phyloP scores from a whole-genome alignment of 345 rosid genomes.

The Acer campestre region DNA sequence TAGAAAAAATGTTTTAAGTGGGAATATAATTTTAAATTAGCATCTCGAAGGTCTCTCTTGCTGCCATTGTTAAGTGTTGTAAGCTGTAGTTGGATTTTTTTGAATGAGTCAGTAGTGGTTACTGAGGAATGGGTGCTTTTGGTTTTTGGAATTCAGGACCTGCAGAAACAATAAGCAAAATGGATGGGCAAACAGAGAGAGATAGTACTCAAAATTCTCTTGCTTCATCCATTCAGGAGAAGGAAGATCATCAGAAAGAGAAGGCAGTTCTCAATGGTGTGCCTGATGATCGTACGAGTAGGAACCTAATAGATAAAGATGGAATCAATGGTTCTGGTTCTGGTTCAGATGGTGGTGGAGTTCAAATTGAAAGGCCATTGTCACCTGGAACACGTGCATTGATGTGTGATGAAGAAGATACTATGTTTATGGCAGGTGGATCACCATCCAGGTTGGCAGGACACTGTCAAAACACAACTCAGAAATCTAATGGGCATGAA shows the following conservation, averaged over 20 bases:
- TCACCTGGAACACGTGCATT: constrained; percentile 62
- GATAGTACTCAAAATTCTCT: constrained; percentile 17
- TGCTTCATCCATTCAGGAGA: constrained; percentile 29
- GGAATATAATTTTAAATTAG: background rate
- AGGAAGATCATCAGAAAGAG: constrained; percentile 28
- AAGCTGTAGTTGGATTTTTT: background rate
- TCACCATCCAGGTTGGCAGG: constrained; percentile 14
- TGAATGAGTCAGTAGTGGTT: too few species aligned
- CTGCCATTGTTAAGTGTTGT: background rate
- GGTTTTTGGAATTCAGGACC: constrained; percentile 3
- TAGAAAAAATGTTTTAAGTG: background rate
- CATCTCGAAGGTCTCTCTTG: background rate
- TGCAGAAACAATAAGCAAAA: constrained; percentile 31
- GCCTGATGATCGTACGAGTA: constrained; percentile 19
- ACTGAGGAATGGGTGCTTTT: background rate
- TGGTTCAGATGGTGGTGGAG: constrained; percentile 21
- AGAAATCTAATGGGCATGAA: constrained; percentile 25
- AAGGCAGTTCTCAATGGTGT: constrained; percentile 29
- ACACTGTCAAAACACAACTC: constrained; percentile 19
- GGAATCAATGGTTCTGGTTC: constrained; percentile 23
- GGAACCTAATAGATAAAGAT: constrained; percentile 26
- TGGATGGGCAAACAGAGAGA: constrained; percentile 19
- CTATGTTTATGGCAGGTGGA: constrained; percentile 24
- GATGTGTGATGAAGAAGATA: constrained; percentile 68
- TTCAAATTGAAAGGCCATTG: constrained; percentile 36